phyloP scores from a whole-genome alignment of 2,329 filamentous ascomycete species.

The Colletotrichum euphorbiae region DNA sequence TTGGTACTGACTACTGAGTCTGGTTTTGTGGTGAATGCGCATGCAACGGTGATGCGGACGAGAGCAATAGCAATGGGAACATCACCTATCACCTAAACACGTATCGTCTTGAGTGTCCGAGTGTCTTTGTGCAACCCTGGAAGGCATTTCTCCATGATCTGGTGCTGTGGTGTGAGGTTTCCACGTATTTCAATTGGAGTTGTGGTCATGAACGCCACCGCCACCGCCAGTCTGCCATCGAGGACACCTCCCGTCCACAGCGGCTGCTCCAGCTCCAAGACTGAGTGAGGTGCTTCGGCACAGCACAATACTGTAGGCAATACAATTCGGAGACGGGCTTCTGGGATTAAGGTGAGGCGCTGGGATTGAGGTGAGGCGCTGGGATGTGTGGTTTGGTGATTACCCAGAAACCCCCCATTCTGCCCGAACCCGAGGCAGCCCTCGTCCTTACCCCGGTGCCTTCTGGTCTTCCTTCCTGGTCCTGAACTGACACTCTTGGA shows the following conservation, averaged over 20 bases:
- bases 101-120: too few relatives aligned
- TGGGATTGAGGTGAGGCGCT: background rate
- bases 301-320: background rate
- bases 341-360: background rate
- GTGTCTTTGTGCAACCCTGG: too few relatives aligned
- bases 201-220: background rate
- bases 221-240: background rate
- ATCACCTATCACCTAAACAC: background rate
- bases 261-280: background rate
- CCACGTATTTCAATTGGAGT: background rate
- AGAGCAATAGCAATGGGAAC: constrained; percentile 1
- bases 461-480: background rate
- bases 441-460: background rate
- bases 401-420: background rate
- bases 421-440: constrained; percentile 14
- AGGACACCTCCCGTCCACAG: too few relatives aligned
- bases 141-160: too few relatives aligned
- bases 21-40: constrained; percentile 11
- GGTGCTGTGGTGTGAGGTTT: too few relatives aligned
- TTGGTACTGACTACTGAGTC: background rate
- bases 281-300: constrained; percentile 1
- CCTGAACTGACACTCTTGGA: constrained; percentile 7
- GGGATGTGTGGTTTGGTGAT: background rate
- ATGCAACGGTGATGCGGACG: constrained; percentile 15
- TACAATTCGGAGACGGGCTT: too few relatives aligned